Base-by-base conservation (phyloP, 129 eudicot genomes). In the Pseudognaphalium luteoalbum region DNA sequence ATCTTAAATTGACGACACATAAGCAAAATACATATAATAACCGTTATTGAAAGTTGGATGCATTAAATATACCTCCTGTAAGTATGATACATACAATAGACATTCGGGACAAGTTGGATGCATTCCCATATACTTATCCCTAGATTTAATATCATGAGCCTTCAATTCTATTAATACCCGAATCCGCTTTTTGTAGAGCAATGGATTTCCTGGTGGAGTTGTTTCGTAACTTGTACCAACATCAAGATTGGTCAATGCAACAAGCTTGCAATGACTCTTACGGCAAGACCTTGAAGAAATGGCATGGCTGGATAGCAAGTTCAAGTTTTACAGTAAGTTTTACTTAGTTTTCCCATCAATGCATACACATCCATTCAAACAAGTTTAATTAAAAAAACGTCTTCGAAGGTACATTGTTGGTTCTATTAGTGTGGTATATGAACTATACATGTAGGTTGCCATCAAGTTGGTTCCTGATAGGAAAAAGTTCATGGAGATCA, bases 261-360 rank as follows among this genome's bases (percentile, higher is more conserved):
- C 92, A 93, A 81, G 91, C 92, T 76, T 93, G 98, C 74, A 66
- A 86, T 60, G 98, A 88, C 76, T 84, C 98, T 44, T 93, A 93
- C 83, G 64, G 68, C 78, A 90, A 85, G 91, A 93, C 97, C 25
- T 82, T 93, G 83, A 93, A 93, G 90, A 83, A 93, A 82, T 90
- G 91, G 92, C 98, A 93, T 81, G 98, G 98, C 11, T 93, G 98
- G 98, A 87, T 93, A 32, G 98, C 97, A 72, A 88, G 95, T 83
- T 90, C 97, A 72, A 93, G 91, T 82, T 93, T 93, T 77, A 81
- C 90, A 79, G 97, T 90, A 81, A 68, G 73, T 33, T 34, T 59
- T 71, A 33, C 44, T 47, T 66, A 14, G 1, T 58, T 73, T 57
- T 67, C n/a, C 28, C 71, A 42, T 61, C 56, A 22, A n/a, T 56